Percentiles rank a stretch among this genome's conserved stretches.
These are phyloP conservation scores for Rhododendron simsii DNA, from an alignment of 148 eudicot genomes.

Conservation along the genomic window DNA sequence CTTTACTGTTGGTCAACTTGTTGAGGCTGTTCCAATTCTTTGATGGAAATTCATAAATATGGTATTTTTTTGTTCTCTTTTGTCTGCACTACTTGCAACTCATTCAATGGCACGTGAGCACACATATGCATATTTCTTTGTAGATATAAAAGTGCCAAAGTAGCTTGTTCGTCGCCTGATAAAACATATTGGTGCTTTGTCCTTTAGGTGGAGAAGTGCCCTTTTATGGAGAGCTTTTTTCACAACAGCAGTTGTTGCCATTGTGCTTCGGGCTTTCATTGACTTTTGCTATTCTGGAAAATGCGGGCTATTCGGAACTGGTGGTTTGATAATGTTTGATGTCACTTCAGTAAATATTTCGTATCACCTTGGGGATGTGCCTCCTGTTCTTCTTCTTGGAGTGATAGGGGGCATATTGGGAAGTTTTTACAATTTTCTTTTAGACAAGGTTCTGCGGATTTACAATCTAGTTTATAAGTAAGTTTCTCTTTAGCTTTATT, in stretches of 20 bases:
- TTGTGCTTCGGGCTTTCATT: conserved; percentile 78
- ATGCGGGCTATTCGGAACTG: conserved; percentile 95
- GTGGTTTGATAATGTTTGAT: conserved; percentile 93
- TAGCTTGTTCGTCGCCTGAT: background rate
- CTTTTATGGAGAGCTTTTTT: conserved; percentile 95
- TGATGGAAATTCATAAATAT: background rate
- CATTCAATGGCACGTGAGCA: background rate
- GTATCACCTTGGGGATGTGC: conserved; percentile 70
- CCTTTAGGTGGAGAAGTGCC: conserved; percentile 94
- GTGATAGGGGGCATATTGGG: conserved; percentile 75
- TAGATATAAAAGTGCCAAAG: background rate
- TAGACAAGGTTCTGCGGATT: conserved; percentile 53
- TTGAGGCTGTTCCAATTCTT: background rate
- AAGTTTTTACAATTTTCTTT: conserved; percentile 62
- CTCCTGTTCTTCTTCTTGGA: conserved; percentile 76
- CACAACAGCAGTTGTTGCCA: conserved; percentile 79
- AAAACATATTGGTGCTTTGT: background rate
- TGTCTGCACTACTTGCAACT: background rate
- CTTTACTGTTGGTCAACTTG: background rate
- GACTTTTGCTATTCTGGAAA: conserved; percentile 77
- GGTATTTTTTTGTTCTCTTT: background rate
- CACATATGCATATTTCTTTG: background rate
- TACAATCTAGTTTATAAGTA: conserved; percentile 67
- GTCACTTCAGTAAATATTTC: conserved; percentile 58
- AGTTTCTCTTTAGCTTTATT: conserved; percentile 24